Percentiles rank a stretch among this genome's conserved stretches.
Conservation (phyloP, 208 protist species). For the Leishmania tarentolae region DNA sequence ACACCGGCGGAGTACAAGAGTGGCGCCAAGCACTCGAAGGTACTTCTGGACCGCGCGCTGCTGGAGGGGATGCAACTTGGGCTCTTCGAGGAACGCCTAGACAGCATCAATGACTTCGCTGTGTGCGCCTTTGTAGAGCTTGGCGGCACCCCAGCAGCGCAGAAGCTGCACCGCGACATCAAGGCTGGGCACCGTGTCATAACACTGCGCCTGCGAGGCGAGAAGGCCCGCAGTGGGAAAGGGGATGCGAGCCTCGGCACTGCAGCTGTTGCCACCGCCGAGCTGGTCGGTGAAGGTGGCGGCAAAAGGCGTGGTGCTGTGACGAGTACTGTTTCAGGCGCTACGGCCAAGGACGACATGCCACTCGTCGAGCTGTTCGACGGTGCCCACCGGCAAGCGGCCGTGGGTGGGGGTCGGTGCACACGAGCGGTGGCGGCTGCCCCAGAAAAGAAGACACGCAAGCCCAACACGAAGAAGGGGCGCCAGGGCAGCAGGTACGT, state of each 20-base stretch:
- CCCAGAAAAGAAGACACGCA: background rate
- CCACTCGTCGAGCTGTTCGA: slow-evolving; percentile 16
- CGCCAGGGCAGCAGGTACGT: slow-evolving; percentile 31
- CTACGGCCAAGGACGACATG: slow-evolving; percentile 7
- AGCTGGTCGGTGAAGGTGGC: background rate
- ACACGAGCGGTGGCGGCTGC: background rate
- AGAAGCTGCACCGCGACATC: slow-evolving; percentile 41
- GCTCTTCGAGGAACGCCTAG: slow-evolving; percentile 74
- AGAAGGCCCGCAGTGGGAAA: slow-evolving; percentile 11
- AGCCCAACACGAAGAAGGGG: background rate
- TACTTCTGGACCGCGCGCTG: slow-evolving; percentile 70
- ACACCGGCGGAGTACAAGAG: slow-evolving; percentile 83
- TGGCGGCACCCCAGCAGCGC: slow-evolving; percentile 43
- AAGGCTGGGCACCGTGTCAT: slow-evolving; percentile 35
- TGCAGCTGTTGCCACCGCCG: background rate
- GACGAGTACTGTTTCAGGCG: background rate
- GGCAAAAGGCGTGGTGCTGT: background rate
- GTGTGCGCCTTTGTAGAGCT: slow-evolving; percentile 71
- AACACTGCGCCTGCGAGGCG: slow-evolving; percentile 46
- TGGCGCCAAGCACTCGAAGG: slow-evolving; percentile 49
- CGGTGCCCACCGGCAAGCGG: background rate
- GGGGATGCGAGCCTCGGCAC: background rate
- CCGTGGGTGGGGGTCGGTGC: background rate
- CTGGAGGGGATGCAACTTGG: slow-evolving; percentile 68
- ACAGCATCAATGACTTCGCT: slow-evolving; percentile 72